Evolutionary conservation across 2,329 filamentous ascomycete species (phyloP), one percentile per base, ranked within the genome.

Genomic region (Gnomoniopsis sp.): DNA sequence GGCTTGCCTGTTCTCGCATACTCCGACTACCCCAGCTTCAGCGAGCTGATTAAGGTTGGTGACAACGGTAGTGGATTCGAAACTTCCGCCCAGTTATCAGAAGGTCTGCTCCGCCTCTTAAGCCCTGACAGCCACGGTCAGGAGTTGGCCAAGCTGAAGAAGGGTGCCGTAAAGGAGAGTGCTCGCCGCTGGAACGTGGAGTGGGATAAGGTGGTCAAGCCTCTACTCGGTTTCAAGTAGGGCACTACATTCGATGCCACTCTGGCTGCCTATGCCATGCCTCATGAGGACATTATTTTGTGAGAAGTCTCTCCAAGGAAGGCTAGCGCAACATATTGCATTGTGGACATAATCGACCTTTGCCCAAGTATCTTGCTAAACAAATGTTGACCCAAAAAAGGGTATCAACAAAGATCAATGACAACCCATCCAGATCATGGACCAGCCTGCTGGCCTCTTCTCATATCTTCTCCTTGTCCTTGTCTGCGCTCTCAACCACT

Each of bases 1-100:
- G 95, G 93, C 0, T 77, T 99, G 30, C 95, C 95, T 0, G 95
- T 99, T 0, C 87, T 88, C 0, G 93, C 92, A 3, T 98, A 95
- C 81, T 85, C 84, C 26, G 82, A 83, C 2, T 99, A 96, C 69
- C 87, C 93, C 69, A 93, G 93, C 62, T 96, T 96, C 81, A 79
- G 84, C 2, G 95, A 99, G 75, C 77, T 99, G n/a, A 90, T 99
- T 26, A 88, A 83, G 54, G 93, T 98, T 67, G 89, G 90, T 0
- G 79, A 87, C 43, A 98, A 98, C 70, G 95, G 95, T 1, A 83
- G 84, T 66, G 93, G 95, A 0, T 99, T 99, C 68, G 85, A 85
- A 64, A 90, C 84, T 53, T 80, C 87, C 0, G 77, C 80, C 14
- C 85, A 91, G 66, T 75, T 99, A 50, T 78, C 82, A 0, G 72